Conservation (phyloP, 2,329 filamentous ascomycete genomes). For the Arthrobotrys musiformis region DNA sequence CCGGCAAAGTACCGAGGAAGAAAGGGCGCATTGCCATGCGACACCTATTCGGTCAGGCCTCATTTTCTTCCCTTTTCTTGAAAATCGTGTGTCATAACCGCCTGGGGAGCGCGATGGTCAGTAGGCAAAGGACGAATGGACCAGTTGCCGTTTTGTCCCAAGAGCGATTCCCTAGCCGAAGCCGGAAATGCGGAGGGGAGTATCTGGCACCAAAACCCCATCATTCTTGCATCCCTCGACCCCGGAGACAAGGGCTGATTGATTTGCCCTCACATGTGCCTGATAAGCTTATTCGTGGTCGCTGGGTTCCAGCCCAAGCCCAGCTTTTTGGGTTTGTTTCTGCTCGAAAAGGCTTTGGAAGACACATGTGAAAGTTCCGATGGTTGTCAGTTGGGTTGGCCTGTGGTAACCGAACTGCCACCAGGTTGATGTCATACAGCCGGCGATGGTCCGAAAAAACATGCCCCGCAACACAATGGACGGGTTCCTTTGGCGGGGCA, state of each 20-base stretch:
- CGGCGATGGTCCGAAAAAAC: conserved; percentile 52
- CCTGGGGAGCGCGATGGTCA: conserved; percentile 21
- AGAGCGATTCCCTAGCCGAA: conserved; percentile 52
- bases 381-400: conserved; percentile 16
- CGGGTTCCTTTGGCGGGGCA: conserved; percentile 36
- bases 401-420: conserved; percentile 52
- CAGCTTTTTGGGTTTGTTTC: conserved; percentile 15
- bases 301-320: conserved; percentile 35
- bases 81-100: conserved; percentile 48
- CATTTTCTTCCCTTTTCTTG: conserved; percentile 5
- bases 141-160: conserved; percentile 48
- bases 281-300: conserved; percentile 53
- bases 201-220: conserved; percentile 29
- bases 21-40: conserved; percentile 31
- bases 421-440: conserved; percentile 52
- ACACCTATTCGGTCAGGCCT: conserved; percentile 27
- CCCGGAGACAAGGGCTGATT: conserved; percentile 53
- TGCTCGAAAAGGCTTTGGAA: background rate
- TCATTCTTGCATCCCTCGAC: conserved; percentile 7
- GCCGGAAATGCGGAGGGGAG: conserved; percentile 55
- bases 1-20: conserved; percentile 56
- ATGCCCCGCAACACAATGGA: conserved; percentile 51
- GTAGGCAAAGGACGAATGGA: conserved; percentile 54
- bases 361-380: conserved; percentile 53
- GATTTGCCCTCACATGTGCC: conserved; percentile 47